A percentile compares a stretch with the other conserved stretches of the same genome.
Evolutionary conservation across 192 early-diverging fungal genomes (phyloP).

Genomic region (Linnemannia exigua): DNA sequence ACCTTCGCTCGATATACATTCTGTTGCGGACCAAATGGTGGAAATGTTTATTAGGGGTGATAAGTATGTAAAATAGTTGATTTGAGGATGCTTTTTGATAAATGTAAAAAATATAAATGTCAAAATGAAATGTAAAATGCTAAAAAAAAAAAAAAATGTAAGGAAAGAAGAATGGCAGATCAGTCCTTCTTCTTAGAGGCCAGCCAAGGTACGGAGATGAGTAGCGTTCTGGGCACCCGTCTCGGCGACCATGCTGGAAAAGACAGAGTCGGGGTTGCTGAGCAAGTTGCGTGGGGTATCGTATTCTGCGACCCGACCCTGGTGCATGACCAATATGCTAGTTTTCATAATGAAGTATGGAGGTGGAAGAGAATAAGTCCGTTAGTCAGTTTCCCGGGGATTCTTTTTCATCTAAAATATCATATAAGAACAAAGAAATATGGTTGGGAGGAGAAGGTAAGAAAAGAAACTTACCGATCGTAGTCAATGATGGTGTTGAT

Average conservation of each 20-base stretch:
- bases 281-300: constrained; percentile 82
- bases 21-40: no score
- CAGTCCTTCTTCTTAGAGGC: constrained; percentile 10
- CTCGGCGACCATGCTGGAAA: constrained; percentile 82
- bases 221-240: constrained; percentile 71
- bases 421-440: no score
- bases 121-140: background rate
- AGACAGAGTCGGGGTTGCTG: constrained; percentile 70
- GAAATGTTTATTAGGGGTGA: no score
- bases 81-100: background rate
- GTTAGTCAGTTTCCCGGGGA: no score
- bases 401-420: no score
- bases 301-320: constrained; percentile 85
- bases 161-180: background rate
- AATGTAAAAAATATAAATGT: background rate
- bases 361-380: background rate
- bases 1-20: no score
- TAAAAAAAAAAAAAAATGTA: background rate
- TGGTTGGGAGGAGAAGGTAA: background rate
- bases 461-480: constrained; percentile 30
- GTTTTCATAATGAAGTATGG: background rate
- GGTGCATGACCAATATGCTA: constrained; percentile 70
- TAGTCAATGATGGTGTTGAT: constrained; percentile 76
- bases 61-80: background rate
- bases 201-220: constrained; percentile 38